These are phyloP conservation scores for Aphanocladium album DNA, from an alignment of 2,329 filamentous ascomycete genomes.

Conservation along the genomic window DNA sequence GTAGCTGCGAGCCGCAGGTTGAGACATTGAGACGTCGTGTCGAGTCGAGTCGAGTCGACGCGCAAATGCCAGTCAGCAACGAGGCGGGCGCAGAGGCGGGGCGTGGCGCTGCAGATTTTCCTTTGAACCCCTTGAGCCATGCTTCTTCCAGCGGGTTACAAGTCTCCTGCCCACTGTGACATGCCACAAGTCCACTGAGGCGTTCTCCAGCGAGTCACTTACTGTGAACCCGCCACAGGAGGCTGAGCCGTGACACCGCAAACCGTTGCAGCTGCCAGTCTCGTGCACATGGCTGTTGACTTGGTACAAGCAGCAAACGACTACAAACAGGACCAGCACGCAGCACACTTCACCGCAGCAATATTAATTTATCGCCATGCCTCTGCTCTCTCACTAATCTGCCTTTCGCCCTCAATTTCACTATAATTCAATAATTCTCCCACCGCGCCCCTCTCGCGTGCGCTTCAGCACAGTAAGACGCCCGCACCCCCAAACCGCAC, in stretches of 20 bases:
- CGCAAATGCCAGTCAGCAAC: neutral
- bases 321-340: neutral
- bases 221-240: neutral
- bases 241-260: neutral
- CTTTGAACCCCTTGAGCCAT: neutral
- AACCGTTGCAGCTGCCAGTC: too few species aligned
- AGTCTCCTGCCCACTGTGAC: neutral
- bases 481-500: neutral
- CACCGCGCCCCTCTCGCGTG: neutral
- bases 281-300: too few species aligned
- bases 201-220: neutral
- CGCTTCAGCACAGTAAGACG: constrained; percentile 5
- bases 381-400: neutral
- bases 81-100: neutral
- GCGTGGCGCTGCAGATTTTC: neutral
- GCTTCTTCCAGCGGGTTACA: neutral
- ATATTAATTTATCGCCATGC: neutral
- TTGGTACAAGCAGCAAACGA: neutral
- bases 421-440: neutral
- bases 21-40: neutral
- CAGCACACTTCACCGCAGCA: neutral
- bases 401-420: neutral
- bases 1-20: neutral
- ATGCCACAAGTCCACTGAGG: neutral
- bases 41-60: neutral